Conservation (phyloP, 176 grass and related monocot genomes). For the Carex myosuroides region DNA sequence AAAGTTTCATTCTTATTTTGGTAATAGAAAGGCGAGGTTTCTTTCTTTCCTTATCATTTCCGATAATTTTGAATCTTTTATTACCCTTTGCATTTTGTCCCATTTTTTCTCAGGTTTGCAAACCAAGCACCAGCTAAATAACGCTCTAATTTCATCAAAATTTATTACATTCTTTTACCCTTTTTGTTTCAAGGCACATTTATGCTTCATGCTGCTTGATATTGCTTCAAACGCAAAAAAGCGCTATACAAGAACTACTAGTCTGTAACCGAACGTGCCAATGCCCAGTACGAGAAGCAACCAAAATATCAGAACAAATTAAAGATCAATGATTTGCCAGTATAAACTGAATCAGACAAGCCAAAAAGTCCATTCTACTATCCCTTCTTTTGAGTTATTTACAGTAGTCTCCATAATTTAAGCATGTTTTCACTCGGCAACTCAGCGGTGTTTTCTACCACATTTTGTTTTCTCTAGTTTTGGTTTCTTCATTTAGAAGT, state of each 20-base stretch:
- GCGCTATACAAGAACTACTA: background rate
- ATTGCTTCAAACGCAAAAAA: background rate
- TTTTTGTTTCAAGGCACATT: background rate
- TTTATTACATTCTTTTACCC: background rate
- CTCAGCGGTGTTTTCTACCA: background rate
- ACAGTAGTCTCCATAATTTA: background rate
- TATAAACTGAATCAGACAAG: background rate
- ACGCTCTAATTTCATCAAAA: background rate
- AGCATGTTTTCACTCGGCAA: background rate
- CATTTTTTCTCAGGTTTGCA: background rate
- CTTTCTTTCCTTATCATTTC: background rate
- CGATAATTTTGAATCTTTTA: background rate
- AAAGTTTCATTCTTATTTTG: background rate
- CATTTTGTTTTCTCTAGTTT: background rate
- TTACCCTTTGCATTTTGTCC: background rate
- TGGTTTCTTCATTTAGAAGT: slow-evolving; percentile 8
- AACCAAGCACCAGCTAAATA: background rate
- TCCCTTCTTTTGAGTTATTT: background rate
- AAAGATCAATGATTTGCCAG: background rate
- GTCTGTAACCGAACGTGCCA: background rate
- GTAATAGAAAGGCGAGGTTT: background rate
- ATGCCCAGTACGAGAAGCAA: background rate
- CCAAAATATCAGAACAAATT: background rate
- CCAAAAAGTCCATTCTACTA: background rate
- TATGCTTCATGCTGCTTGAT: background rate